A percentile compares a stretch with the other conserved stretches of the same genome.
Conservation (phyloP, 164 flowering plant species). For the Magnolia sinica region DNA sequence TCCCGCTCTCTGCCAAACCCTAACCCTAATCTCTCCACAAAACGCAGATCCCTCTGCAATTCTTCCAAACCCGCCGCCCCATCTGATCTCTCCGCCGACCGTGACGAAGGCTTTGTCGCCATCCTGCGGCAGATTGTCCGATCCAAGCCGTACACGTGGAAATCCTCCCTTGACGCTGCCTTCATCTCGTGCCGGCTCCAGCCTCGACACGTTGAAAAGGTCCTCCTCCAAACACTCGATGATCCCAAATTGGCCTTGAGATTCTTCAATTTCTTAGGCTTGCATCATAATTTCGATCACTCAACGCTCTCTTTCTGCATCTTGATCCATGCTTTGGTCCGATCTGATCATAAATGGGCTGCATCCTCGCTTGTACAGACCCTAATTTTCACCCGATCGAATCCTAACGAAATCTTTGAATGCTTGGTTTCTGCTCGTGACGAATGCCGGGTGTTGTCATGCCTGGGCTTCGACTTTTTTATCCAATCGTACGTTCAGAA, state of each 20-base stretch:
- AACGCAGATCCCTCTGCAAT: not conserved
- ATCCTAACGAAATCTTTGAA: constrained; percentile 33
- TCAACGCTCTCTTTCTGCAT: constrained; percentile 74
- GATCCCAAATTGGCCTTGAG: constrained; percentile 70
- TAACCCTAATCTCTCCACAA: not conserved
- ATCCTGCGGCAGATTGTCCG: constrained; percentile 43
- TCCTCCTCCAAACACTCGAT: constrained; percentile 47
- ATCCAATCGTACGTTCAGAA: constrained; percentile 52
- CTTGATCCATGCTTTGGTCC: constrained; percentile 57
- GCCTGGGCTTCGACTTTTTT: constrained; percentile 68
- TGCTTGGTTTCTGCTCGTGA: constrained; percentile 32
- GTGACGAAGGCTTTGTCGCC: constrained; percentile 44
- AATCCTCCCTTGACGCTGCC: constrained; percentile 32
- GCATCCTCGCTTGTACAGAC: constrained; percentile 77
- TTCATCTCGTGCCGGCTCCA: constrained; percentile 34
- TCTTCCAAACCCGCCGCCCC: constrained; percentile 7
- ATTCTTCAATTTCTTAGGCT: constrained; percentile 81
- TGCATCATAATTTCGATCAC: constrained; percentile 66
- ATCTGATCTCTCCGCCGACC: constrained; percentile 13
- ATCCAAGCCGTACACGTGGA: constrained; percentile 57
- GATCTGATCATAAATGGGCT: constrained; percentile 60
- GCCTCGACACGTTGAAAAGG: constrained; percentile 58
- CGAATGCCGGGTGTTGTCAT: constrained; percentile 30
- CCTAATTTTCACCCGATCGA: constrained; percentile 37
- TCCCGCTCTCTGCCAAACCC: constrained; percentile 14